Percentiles rank a stretch among this genome's conserved stretches.
Conservation (phyloP, 2,329 filamentous ascomycete genomes). For the Pseudogymnoascus sp. region DNA sequence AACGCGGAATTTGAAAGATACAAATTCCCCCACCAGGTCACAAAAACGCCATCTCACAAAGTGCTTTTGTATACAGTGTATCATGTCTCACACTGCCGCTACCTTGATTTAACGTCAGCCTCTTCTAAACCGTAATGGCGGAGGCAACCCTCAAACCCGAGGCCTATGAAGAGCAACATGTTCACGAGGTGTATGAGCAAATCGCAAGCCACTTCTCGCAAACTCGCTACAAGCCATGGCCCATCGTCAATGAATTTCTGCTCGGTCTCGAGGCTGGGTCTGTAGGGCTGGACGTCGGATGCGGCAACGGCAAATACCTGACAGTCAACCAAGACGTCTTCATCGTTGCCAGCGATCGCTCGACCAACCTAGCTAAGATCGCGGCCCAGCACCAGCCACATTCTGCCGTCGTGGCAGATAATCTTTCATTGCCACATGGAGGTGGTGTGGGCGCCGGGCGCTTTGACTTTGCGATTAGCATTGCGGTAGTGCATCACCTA, state of each 20-base stretch:
- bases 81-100: background rate
- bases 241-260: conserved; percentile 76
- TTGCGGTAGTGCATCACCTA: conserved; percentile 90
- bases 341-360: conserved; percentile 80
- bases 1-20: background rate
- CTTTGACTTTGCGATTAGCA: conserved; percentile 87
- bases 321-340: conserved; percentile 68
- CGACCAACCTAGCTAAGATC: conserved; percentile 45
- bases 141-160: conserved; percentile 32
- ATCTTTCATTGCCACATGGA: conserved; percentile 68
- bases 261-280: conserved; percentile 55
- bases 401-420: conserved; percentile 70
- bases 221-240: conserved; percentile 81
- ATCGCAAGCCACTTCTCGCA: conserved; percentile 79
- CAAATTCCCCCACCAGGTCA: background rate
- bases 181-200: conserved; percentile 84
- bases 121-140: background rate
- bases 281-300: conserved; percentile 83
- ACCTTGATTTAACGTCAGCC: background rate
- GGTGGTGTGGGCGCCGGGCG: conserved; percentile 21
- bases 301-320: conserved; percentile 95
- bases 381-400: conserved; percentile 44
- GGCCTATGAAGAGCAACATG: conserved; percentile 74
- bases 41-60: background rate
- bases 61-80: background rate